A percentile compares a stretch with the other conserved stretches of the same genome.
Conservation (phyloP, 202 grass and related monocot genomes). For the Schoenoplectus tabernaemontani region DNA sequence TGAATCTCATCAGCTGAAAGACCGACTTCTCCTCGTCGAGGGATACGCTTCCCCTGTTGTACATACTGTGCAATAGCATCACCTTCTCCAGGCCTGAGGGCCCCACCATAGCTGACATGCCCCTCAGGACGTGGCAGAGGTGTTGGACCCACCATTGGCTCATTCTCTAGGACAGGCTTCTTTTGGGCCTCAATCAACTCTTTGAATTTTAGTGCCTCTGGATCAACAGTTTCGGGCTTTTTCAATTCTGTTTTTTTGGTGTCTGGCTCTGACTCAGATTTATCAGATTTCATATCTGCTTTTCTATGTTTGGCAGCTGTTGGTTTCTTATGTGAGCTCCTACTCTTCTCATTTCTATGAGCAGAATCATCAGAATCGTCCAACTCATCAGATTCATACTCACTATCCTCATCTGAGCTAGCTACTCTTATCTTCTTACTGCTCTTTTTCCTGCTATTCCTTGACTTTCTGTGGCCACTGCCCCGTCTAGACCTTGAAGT, state of each 20-base stretch:
- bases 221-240: constrained; percentile 44
- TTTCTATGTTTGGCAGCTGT: constrained; percentile 34
- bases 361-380: constrained; percentile 28
- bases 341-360: constrained; percentile 29
- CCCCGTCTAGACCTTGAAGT: constrained; percentile 31
- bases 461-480: constrained; percentile 35
- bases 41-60: constrained; percentile 97
- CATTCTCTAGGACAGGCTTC: constrained; percentile 67
- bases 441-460: constrained; percentile 33
- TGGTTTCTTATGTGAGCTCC: constrained; percentile 34
- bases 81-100: constrained; percentile 91
- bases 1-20: constrained; percentile 86
- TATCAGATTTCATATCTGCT: constrained; percentile 25
- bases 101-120: constrained; percentile 95
- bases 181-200: constrained; percentile 88
- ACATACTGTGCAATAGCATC: constrained; percentile 97
- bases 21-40: constrained; percentile 92
- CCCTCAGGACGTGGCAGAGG: constrained; percentile 73
- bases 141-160: constrained; percentile 65
- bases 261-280: constrained; percentile 35
- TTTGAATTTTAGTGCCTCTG: constrained; percentile 78
- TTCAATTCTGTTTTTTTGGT: constrained; percentile 29
- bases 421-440: constrained; percentile 23
- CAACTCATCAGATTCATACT: constrained; percentile 48
- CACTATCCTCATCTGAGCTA: constrained; percentile 29